A percentile compares a stretch with the other conserved stretches of the same genome.
phyloP scores from a whole-genome alignment of 495 filamentous ascomycete genomes.

The Cercophora samala region DNA sequence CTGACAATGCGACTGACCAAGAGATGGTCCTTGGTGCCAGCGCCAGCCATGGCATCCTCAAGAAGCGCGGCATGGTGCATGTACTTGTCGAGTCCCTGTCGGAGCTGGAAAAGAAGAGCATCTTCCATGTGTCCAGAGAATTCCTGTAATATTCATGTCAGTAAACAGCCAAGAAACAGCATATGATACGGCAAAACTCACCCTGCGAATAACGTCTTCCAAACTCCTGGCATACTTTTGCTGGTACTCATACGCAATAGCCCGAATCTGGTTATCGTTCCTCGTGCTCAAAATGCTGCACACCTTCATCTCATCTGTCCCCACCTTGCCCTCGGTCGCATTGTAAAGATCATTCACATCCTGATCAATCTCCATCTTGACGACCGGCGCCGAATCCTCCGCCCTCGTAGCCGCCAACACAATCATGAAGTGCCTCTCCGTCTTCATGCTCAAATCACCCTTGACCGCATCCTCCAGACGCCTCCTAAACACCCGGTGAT shows the following conservation, averaged over 20 bases:
- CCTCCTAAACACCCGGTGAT: slow-evolving; percentile 58
- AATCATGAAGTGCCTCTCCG: slow-evolving; percentile 73
- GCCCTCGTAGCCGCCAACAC: slow-evolving; percentile 66
- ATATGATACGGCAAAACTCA: slow-evolving; percentile 27
- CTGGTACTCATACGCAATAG: slow-evolving; percentile 69
- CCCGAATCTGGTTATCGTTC: slow-evolving; percentile 75
- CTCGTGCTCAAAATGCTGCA: slow-evolving; percentile 69
- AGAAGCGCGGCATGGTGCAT: slow-evolving; percentile 76
- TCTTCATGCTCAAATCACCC: slow-evolving; percentile 79
- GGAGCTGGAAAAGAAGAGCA: slow-evolving; percentile 73
- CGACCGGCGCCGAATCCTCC: slow-evolving; percentile 71
- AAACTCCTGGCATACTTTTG: slow-evolving; percentile 62
- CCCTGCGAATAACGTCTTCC: slow-evolving; percentile 66
- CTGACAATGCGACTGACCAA: slow-evolving; percentile 71
- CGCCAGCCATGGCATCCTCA: slow-evolving; percentile 80
- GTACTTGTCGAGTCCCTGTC: slow-evolving; percentile 71
- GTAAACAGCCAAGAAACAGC: slow-evolving; percentile 10
- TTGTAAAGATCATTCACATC: slow-evolving; percentile 70
- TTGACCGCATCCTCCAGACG: slow-evolving; percentile 66
- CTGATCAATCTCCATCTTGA: slow-evolving; percentile 64
- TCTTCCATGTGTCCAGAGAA: slow-evolving; percentile 92
- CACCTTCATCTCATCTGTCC: slow-evolving; percentile 72
- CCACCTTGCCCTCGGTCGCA: slow-evolving; percentile 65
- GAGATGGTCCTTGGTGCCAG: slow-evolving; percentile 80
- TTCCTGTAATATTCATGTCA: slow-evolving; percentile 42